A percentile compares a stretch with the other conserved stretches of the same genome.
Conservation (phyloP, 495 filamentous ascomycete species). For the Niebla homalea region DNA sequence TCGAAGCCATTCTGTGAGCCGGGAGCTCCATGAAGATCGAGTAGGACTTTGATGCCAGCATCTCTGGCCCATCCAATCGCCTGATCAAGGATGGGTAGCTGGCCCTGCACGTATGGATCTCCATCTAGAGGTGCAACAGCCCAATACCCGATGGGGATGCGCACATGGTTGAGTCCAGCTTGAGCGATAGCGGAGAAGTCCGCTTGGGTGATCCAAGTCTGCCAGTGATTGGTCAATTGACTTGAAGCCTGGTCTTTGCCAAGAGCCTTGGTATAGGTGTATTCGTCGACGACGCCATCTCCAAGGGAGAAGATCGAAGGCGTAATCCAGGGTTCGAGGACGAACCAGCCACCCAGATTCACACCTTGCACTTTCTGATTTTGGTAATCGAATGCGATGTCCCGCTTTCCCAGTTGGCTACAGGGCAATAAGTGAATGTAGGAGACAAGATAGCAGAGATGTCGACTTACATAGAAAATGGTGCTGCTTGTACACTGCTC, state of each 20-base stretch:
- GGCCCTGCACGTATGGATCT: conserved; percentile 63
- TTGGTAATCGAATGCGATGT: conserved; percentile 23
- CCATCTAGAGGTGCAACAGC: conserved; percentile 42
- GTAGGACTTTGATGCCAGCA: conserved; percentile 27
- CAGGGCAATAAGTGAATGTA: background rate
- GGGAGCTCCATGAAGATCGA: conserved; percentile 38
- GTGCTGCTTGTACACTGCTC: conserved; percentile 23
- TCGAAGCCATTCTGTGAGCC: conserved; percentile 77
- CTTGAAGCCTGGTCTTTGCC: conserved; percentile 36
- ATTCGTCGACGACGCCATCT: conserved; percentile 48
- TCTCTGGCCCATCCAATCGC: conserved; percentile 56
- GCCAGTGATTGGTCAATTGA: conserved; percentile 43
- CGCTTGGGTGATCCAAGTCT: conserved; percentile 47
- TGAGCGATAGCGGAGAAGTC: conserved; percentile 55
- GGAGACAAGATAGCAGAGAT: background rate
- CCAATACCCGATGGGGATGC: conserved; percentile 76
- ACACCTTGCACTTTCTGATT: conserved; percentile 32
- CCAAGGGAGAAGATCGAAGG: conserved; percentile 45
- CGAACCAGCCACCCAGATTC: conserved; percentile 38
- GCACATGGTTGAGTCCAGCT: conserved; percentile 59
- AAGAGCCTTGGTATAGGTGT: conserved; percentile 37
- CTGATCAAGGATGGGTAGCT: conserved; percentile 49
- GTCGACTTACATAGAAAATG: conserved; percentile 22
- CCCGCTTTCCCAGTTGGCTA: conserved; percentile 26
- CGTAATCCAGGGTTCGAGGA: conserved; percentile 51